These are phyloP conservation scores for Aspergillus clavatus DNA, from an alignment of 2,329 filamentous ascomycete species.

Conservation along the genomic window DNA sequence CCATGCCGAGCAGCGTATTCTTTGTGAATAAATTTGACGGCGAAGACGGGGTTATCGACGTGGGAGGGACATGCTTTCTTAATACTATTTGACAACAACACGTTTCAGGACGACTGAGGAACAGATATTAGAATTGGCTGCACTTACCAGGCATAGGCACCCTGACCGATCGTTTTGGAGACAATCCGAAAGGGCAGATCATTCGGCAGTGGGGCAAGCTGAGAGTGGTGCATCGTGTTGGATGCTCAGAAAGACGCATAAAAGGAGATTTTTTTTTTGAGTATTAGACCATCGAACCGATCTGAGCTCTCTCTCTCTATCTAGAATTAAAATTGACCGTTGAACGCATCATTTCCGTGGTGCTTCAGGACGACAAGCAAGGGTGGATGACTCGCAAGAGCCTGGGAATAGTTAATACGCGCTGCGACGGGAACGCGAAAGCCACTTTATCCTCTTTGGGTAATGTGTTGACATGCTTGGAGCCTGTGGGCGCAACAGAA, in stretches of 20 bases:
- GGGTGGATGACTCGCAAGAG: constrained; percentile 12
- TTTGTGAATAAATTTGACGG: constrained; percentile 98
- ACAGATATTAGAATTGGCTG: not conserved
- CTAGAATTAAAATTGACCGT: too few species aligned
- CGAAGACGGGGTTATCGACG: constrained; percentile 70
- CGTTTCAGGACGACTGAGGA: constrained; percentile 3
- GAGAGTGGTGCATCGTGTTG: constrained; percentile 63
- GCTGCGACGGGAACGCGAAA: constrained; percentile 25
- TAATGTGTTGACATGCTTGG: constrained; percentile 28
- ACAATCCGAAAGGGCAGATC: constrained; percentile 90
- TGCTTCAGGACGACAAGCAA: constrained; percentile 14
- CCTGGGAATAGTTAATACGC: constrained; percentile 10
- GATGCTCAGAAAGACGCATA: constrained; percentile 8
- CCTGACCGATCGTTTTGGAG: constrained; percentile 92
- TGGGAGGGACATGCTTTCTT: constrained; percentile 83
- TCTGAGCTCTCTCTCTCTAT: too few species aligned
- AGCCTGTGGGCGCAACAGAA: constrained; percentile 2
- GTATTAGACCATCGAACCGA: too few species aligned
- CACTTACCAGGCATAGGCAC: constrained; percentile 87
- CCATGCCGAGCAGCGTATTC: constrained; percentile 86
- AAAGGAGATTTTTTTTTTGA: too few species aligned
- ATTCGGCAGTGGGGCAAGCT: constrained; percentile 75
- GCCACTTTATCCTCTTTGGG: constrained; percentile 37
- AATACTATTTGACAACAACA: constrained; percentile 54
- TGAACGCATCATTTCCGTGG: too few species aligned